Base-by-base conservation (phyloP, 345 rosid genomes). In the Atalantia buxifolia region DNA sequence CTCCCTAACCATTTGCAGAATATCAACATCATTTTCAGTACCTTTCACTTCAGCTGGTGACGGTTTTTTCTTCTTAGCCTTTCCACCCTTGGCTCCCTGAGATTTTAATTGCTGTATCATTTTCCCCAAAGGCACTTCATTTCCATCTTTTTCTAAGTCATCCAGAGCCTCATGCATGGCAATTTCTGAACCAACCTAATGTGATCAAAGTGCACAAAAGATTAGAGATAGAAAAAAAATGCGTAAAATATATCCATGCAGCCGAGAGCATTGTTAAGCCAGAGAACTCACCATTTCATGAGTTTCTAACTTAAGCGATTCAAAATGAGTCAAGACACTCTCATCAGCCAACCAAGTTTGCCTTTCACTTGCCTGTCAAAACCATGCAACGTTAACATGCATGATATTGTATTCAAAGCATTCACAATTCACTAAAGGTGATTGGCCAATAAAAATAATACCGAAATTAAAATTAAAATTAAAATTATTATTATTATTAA, bases 1-100 rank as follows among this genome's bases (percentile, higher is more conserved):
- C 80, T 92, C 97, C 85, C 97, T 90, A 81, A 94, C 99, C 98
- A 92, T 85, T 83, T 91, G 88, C 85, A 96, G 86, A 77, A 96
- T 90, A 80, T 94, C 97, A 48, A 96, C 90, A 85, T 89, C 97
- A 79, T 80, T 89, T 79, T 86, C 92, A 78, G 83, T 86, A 77
- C 83, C 85, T 76, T 85, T 85, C 57, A 76, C 83, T 83, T 86
- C 90, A 78, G 79, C 86, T 12, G 85, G 76, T 78, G 78, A 74
- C 75, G 87, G 68, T 81, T 83, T 85, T 56, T 81, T 81, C 88
- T 88, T 92, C 77, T 81, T 87, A 16, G 57, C 86, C 86, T 83
- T 91, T 76, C 85, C 87, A 82, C 50, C 77, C 87, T 91, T 92
- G 80, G 84, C 57, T 82, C 92, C 92, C 83, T 85, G 88, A 79